A percentile compares a stretch with the other conserved stretches of the same genome.
Conservation (phyloP, 257 asterid genomes). For the Nyctanthes arbortristis region DNA sequence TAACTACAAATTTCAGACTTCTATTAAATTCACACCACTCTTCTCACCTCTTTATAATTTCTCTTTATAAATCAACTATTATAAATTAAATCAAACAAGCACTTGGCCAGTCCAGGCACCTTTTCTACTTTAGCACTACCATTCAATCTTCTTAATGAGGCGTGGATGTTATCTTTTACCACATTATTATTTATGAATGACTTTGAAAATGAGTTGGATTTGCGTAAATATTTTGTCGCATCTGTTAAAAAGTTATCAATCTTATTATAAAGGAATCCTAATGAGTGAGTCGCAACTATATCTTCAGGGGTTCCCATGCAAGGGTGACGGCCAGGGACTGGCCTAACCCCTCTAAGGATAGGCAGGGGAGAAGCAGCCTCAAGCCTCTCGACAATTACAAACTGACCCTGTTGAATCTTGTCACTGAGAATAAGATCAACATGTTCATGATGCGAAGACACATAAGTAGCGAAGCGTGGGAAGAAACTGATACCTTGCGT, state of each 20-base stretch:
- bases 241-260: constrained; percentile 42
- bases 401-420: constrained; percentile 94
- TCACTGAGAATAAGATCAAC: constrained; percentile 90
- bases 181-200: constrained; percentile 32
- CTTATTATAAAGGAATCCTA: constrained; percentile 73
- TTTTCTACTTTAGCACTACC: constrained; percentile 52
- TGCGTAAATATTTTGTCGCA: constrained; percentile 42
- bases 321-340: constrained; percentile 95
- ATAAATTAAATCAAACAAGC: too few relatives aligned
- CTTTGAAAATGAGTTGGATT: constrained; percentile 38
- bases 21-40: too few relatives aligned
- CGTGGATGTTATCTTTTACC: constrained; percentile 45
- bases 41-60: too few relatives aligned
- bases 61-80: too few relatives aligned
- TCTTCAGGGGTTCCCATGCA: constrained; percentile 98
- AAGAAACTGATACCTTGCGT: constrained; percentile 94
- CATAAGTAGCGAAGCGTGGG: constrained; percentile 96
- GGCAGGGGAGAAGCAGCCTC: constrained; percentile 97
- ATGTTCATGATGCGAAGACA: constrained; percentile 86
- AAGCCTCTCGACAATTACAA: constrained; percentile 84
- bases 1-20: too few relatives aligned
- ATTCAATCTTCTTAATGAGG: constrained; percentile 40
- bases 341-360: constrained; percentile 77
- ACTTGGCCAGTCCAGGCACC: constrained; percentile 51
- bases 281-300: constrained; percentile 82